Conservation (phyloP, 441 rosid species). For the Gossypium schwendimanii region DNA sequence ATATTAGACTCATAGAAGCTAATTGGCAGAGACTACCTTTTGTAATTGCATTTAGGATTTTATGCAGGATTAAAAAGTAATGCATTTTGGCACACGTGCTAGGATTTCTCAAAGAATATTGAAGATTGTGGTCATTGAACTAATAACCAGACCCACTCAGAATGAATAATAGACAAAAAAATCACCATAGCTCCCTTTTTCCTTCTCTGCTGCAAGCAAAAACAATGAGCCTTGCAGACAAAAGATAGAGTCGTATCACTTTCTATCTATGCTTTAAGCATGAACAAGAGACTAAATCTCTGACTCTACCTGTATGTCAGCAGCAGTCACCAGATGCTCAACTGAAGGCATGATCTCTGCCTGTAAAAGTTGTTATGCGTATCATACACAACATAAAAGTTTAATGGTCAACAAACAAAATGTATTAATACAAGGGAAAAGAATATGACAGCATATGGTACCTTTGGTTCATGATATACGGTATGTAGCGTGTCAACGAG, state of each 20-base stretch:
- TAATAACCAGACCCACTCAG: not conserved
- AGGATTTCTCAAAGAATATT: not conserved
- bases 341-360: constrained; percentile 78
- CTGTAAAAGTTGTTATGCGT: constrained; percentile 31
- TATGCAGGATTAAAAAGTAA: not conserved
- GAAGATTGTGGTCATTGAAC: not conserved
- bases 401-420: constrained; percentile 9
- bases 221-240: not conserved
- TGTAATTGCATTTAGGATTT: not conserved
- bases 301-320: constrained; percentile 67
- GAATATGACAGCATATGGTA: constrained; percentile 15
- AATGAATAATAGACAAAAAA: not conserved
- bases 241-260: not conserved
- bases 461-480: constrained; percentile 78
- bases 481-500: constrained; percentile 67
- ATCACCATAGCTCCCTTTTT: not conserved
- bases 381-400: constrained; percentile 10
- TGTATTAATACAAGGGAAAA: not conserved
- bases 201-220: not conserved
- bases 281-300: constrained; percentile 7
- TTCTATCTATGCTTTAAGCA: not conserved
- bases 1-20: not conserved
- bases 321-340: constrained; percentile 59
- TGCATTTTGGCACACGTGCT: not conserved
- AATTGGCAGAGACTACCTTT: not conserved